Base-by-base conservation (phyloP, 139 green algal species). In the Gonium pectorale region DNA sequence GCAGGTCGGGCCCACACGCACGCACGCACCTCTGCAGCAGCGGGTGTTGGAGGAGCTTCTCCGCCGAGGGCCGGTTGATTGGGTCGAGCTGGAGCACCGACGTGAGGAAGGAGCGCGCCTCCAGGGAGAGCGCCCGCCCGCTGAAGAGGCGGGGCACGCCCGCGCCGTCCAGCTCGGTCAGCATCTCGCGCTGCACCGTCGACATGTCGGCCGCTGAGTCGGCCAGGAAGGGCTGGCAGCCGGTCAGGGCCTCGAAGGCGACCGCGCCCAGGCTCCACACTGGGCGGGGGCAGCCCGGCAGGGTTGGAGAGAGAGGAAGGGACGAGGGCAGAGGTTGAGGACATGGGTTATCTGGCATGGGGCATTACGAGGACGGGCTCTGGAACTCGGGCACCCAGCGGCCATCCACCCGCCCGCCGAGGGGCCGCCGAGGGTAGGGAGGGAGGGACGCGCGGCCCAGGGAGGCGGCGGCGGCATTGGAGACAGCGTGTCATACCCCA, bases 161-260 rank as follows among this genome's bases (percentile, higher is more conserved):
- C 4, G 15, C n/a, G 19, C 37, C 31, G 26, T 49, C 67, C 22
- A n/a, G 3, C 13, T 60, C 17, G 26, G 49, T 37, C 13, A 74
- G 38, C n/a, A 67, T 69, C 67, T 66, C 43, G 29, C 40, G 24
- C 29, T 89, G 78, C 56, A 73, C 46, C 4, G 19, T 24, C 2
- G 63, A 37, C 84, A 92, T 90, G 26, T 90, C 81, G 21, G 69
- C 69, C 9, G 89, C 72, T 13, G 26, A 79, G 44, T 95, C 92
- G 5, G 88, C 90, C 4, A 92, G 67, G 86, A 94, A 95, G 43
- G 91, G 92, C 79, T 93, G 90, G 59, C 49, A 81, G 68, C 93
- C 93, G 0, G 89, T 93, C 0, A 95, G 74, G 0, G 89, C 80
- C 87, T 95, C 91, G 69, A 87, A 93, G n/a, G 93, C 33, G 2